A percentile compares a stretch with the other conserved stretches of the same genome.
Conservation (phyloP, 139 green algal genomes). For the Micromonas pusilla region DNA sequence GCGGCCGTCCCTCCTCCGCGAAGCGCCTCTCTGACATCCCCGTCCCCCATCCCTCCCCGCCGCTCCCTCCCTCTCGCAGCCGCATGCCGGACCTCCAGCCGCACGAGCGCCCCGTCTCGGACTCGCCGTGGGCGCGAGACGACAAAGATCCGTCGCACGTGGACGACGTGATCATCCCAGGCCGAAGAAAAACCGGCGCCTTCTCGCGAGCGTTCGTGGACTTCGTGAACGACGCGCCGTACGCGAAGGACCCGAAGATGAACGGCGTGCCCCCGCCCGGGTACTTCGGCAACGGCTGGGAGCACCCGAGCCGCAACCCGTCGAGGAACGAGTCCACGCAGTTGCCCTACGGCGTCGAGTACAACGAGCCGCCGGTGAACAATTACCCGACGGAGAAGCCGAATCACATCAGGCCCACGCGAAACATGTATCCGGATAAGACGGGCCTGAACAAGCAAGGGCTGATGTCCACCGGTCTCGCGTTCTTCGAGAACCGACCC, state of each 20-base stretch:
- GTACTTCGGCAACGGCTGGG: not conserved
- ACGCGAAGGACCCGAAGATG: not conserved
- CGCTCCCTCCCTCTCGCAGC: not conserved
- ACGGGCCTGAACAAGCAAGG: no score
- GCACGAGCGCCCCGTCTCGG: not conserved
- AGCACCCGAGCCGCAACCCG: not conserved
- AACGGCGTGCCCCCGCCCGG: slow-evolving; percentile 6
- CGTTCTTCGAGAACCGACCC: not conserved
- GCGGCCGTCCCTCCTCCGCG: no score
- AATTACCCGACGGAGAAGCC: no score
- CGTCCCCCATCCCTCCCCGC: no score
- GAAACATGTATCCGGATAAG: no score
- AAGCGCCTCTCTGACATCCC: no score
- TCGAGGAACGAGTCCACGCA: not conserved
- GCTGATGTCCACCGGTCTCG: not conserved
- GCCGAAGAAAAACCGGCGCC: not conserved
- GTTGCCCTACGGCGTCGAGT: not conserved
- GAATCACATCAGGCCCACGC: no score
- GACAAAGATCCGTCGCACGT: not conserved
- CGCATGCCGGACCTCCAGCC: not conserved
- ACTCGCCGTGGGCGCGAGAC: not conserved
- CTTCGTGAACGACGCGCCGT: not conserved
- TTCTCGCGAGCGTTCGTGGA: not conserved
- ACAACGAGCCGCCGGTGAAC: not conserved
- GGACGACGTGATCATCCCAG: not conserved